These are phyloP conservation scores for Helotiales sp. DNA, from an alignment of 2,329 filamentous ascomycete species.

Conservation along the genomic window DNA sequence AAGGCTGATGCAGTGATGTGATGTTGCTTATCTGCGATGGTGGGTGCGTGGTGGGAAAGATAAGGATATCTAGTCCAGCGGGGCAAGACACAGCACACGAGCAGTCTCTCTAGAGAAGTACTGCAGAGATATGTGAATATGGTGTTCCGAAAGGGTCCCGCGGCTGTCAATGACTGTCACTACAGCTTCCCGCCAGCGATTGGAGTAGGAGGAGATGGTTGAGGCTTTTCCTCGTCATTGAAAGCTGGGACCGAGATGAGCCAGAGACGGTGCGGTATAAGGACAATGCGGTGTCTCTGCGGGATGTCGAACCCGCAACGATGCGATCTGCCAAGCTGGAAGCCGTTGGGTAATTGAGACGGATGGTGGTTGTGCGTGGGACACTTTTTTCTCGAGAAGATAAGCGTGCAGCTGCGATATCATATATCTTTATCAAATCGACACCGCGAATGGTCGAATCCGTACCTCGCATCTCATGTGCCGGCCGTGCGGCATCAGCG, in stretches of 20 bases:
- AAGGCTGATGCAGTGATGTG: constrained; percentile 12
- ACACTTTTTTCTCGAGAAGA: constrained; percentile 3
- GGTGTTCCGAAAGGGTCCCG: not conserved
- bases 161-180: constrained; percentile 25
- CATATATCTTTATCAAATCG: constrained; percentile 5
- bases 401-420: constrained; percentile 4
- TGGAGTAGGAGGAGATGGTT: constrained; percentile 33
- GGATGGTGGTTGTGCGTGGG: not conserved
- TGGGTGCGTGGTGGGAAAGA: constrained; percentile 8
- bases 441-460: constrained; percentile 4
- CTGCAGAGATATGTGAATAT: constrained; percentile 3
- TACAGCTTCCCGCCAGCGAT: constrained; percentile 30
- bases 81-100: not conserved
- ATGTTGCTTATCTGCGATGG: constrained; percentile 7
- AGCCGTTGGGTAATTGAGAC: not conserved
- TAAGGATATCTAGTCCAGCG: constrained; percentile 3
- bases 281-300: not conserved
- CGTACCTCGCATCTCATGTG: constrained; percentile 13
- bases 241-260: constrained; percentile 10
- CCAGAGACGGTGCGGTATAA: not conserved
- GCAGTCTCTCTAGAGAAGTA: not conserved
- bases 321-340: not conserved
- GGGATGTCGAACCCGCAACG: not conserved
- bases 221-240: constrained; percentile 32
- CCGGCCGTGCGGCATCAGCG: constrained; percentile 11